Evolutionary conservation across 139 green algal genomes (phyloP).

Genomic region (Marvania coccoides): DNA sequence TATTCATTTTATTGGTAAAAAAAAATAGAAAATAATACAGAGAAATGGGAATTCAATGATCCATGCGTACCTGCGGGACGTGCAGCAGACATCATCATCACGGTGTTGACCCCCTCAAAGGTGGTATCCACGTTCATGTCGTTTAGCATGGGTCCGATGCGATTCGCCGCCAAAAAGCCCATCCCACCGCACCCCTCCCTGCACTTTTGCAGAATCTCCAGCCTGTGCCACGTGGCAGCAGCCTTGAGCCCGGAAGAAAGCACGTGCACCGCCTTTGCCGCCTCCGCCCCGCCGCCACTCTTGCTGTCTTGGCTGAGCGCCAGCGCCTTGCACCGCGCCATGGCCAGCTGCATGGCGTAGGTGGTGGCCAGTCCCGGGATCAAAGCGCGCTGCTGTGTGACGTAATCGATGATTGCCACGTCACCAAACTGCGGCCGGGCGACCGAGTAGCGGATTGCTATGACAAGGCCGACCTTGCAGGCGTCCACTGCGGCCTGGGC

Average conservation of each 20-base stretch:
- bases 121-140: constrained; percentile 87
- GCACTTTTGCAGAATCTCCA: constrained; percentile 64
- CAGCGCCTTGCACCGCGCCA: constrained; percentile 56
- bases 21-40: not conserved
- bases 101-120: constrained; percentile 91
- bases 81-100: constrained; percentile 87
- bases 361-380: constrained; percentile 66
- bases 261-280: constrained; percentile 75
- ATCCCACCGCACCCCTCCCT: constrained; percentile 75
- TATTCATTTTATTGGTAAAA: constrained; percentile 6
- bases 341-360: constrained; percentile 73
- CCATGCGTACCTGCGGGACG: constrained; percentile 31
- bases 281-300: constrained; percentile 11
- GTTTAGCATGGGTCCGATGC: constrained; percentile 73
- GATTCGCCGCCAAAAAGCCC: constrained; percentile 75
- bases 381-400: constrained; percentile 81
- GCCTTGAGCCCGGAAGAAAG: constrained; percentile 76
- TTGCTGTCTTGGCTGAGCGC: too few species aligned
- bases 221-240: constrained; percentile 71
- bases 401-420: constrained; percentile 70
- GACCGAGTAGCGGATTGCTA: constrained; percentile 72
- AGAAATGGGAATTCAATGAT: not conserved
- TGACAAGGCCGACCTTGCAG: constrained; percentile 68
- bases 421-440: constrained; percentile 66
- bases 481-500: constrained; percentile 69